phyloP scores from a whole-genome alignment of 306 rosid genomes.

The Begonia peltatifolia region DNA sequence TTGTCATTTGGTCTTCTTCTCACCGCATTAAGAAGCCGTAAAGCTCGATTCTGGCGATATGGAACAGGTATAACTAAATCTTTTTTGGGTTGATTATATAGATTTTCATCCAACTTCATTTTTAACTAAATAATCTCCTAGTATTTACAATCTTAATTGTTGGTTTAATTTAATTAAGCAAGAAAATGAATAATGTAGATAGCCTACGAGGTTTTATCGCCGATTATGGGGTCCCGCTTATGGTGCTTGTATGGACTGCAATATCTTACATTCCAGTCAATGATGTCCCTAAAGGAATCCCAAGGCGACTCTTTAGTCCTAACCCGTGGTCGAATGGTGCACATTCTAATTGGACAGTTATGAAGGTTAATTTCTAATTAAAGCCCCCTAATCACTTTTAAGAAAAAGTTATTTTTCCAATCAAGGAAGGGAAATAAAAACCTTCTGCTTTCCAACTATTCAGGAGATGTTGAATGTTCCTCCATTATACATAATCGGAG shows the following conservation, averaged over 20 bases:
- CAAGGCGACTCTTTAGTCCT: slow-evolving; percentile 90
- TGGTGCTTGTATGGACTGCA: slow-evolving; percentile 86
- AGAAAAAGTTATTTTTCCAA: too few species aligned
- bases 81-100: too few species aligned
- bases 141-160: too few species aligned
- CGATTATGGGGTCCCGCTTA: slow-evolving; percentile 90
- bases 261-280: slow-evolving; percentile 77
- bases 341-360: slow-evolving; percentile 88
- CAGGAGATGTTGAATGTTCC: slow-evolving; percentile 94
- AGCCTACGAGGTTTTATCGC: slow-evolving; percentile 73
- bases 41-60: slow-evolving; percentile 94
- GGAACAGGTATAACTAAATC: slow-evolving; percentile 50
- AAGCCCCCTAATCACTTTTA: background rate
- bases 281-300: slow-evolving; percentile 75
- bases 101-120: too few species aligned
- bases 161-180: too few species aligned
- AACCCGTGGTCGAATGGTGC: slow-evolving; percentile 97
- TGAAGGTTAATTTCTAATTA: slow-evolving; percentile 27
- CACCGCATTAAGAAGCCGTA: slow-evolving; percentile 76
- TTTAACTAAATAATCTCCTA: too few species aligned
- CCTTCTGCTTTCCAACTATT: slow-evolving; percentile 24
- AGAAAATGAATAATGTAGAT: slow-evolving; percentile 21
- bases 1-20: slow-evolving; percentile 82
- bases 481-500: slow-evolving; percentile 71
- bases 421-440: background rate